Percentiles rank a stretch among this genome's conserved stretches.
These are phyloP conservation scores for Eimeria tenella DNA, from an alignment of 169 alveolate species.

Conservation along the genomic window DNA sequence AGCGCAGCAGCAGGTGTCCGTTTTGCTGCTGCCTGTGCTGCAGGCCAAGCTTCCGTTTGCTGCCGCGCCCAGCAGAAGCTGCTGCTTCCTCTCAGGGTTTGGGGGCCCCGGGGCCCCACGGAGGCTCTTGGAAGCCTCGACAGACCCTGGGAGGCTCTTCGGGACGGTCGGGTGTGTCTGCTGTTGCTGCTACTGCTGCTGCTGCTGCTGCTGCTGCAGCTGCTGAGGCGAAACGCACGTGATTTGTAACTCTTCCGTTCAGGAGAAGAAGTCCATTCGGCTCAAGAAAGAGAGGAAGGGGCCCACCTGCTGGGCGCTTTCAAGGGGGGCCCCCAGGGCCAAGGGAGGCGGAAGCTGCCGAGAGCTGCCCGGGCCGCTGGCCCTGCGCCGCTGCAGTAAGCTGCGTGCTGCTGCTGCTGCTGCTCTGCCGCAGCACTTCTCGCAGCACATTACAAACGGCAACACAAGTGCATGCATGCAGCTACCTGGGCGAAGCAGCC, in stretches of 20 bases:
- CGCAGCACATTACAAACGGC: too few relatives aligned
- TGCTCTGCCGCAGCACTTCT: neutral
- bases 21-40: neutral
- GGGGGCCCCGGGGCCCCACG: neutral
- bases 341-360: too few relatives aligned
- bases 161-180: too few relatives aligned
- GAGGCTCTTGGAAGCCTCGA: neutral
- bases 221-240: neutral
- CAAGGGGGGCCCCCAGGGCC: too few relatives aligned
- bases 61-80: neutral
- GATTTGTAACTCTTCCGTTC: too few relatives aligned
- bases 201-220: neutral
- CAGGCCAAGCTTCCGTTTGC: neutral
- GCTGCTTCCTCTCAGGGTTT: neutral
- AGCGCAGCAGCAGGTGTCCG: neutral
- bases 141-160: neutral
- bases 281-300: too few relatives aligned
- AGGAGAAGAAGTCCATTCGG: too few relatives aligned
- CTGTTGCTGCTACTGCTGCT: neutral
- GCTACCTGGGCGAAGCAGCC: too few relatives aligned
- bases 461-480: too few relatives aligned
- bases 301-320: too few relatives aligned
- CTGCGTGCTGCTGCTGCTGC: neutral
- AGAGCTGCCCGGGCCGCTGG: neutral
- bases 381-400: neutral